These are phyloP conservation scores for Zelopaecilomyces penicillatus DNA, from an alignment of 2,329 filamentous ascomycete genomes.

Conservation along the genomic window DNA sequence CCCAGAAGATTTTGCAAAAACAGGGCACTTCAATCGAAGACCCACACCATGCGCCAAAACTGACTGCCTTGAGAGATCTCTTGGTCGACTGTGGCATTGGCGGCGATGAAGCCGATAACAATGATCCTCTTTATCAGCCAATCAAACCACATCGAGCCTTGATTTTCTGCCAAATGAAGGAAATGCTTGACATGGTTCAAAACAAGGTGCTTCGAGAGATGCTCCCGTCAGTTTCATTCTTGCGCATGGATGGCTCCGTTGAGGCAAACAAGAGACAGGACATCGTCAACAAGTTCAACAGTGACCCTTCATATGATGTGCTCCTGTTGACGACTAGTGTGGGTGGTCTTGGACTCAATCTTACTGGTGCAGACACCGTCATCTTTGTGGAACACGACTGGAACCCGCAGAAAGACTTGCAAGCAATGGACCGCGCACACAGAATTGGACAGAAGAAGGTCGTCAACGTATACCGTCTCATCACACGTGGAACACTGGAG, in stretches of 20 bases:
- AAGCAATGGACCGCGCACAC: constrained; percentile 98
- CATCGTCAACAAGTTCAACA: constrained; percentile 98
- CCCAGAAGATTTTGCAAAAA: constrained; percentile 69
- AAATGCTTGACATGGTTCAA: constrained; percentile 99
- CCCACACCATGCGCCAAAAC: constrained; percentile 80
- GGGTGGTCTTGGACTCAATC: constrained; percentile 85
- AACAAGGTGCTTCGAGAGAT: constrained; percentile 83
- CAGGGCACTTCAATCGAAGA: constrained; percentile 80
- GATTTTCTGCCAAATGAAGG: constrained; percentile 99
- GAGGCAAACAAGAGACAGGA: constrained; percentile 91
- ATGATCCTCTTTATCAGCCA: constrained; percentile 60
- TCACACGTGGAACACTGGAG: constrained; percentile 90
- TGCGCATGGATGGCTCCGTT: constrained; percentile 88
- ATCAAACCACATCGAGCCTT: constrained; percentile 94
- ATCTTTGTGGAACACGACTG: constrained; percentile 99
- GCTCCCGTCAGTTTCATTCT: constrained; percentile 84
- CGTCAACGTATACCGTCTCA: constrained; percentile 94
- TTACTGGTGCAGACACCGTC: constrained; percentile 95
- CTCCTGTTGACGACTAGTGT: constrained; percentile 90
- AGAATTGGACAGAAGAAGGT: constrained; percentile 99
- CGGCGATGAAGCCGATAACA: constrained; percentile 54
- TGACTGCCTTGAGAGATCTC: constrained; percentile 80
- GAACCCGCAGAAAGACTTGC: constrained; percentile 98
- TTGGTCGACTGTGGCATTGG: constrained; percentile 99
- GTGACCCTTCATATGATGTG: constrained; percentile 92